Evolutionary conservation across 2,329 filamentous ascomycete genomes (phyloP).

Genomic region (Phialophora chinensis): DNA sequence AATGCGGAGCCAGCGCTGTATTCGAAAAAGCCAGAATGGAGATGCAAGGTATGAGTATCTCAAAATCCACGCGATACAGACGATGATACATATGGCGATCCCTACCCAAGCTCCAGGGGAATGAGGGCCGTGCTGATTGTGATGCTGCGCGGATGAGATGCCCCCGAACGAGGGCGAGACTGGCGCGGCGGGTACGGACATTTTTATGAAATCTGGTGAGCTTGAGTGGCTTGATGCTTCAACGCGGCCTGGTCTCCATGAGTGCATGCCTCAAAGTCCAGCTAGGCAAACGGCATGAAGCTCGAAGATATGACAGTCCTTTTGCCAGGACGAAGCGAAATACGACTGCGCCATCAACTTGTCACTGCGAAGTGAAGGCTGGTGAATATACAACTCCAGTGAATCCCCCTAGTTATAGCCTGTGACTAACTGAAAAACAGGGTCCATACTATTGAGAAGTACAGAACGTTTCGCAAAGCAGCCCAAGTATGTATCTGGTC

Average conservation of each 20-base stretch:
- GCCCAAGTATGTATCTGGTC: too few species aligned
- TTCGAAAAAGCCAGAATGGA: constrained; percentile 15
- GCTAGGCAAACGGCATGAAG: not conserved
- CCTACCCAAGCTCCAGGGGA: constrained; percentile 22
- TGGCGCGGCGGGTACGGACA: not conserved
- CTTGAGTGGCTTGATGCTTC: not conserved
- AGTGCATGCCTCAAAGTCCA: not conserved
- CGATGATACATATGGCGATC: constrained; percentile 25
- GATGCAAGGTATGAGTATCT: constrained; percentile 29
- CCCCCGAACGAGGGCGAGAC: too few species aligned
- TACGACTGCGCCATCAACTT: not conserved
- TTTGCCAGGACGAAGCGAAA: not conserved
- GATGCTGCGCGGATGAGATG: not conserved
- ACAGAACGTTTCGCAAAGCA: too few species aligned
- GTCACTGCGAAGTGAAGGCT: not conserved
- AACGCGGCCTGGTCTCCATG: not conserved
- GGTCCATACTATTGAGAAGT: too few species aligned
- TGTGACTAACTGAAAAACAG: too few species aligned
- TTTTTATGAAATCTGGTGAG: not conserved
- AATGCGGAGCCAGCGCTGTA: constrained; percentile 9
- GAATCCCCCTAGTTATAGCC: too few species aligned
- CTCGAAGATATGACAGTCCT: not conserved
- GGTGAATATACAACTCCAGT: too few species aligned
- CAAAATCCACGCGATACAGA: constrained; percentile 17
- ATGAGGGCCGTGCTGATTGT: not conserved